Evolutionary conservation across 352 stramenopile species (phyloP).

Genomic region (Pythium volutum): DNA sequence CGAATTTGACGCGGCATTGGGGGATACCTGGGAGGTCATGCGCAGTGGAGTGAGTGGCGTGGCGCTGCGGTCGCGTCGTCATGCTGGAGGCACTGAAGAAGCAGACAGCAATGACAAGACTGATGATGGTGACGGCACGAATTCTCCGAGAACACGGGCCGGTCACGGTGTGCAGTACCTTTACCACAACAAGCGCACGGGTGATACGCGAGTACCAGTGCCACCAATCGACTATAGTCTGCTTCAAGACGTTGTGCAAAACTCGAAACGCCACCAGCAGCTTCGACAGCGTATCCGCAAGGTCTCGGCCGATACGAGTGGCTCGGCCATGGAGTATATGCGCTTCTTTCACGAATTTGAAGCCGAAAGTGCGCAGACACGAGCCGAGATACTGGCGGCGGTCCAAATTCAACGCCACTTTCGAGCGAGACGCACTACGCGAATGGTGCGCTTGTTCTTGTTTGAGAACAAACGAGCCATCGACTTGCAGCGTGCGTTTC

Average conservation of each 20-base stretch:
- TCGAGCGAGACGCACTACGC: constrained; percentile 38
- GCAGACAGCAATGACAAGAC: background rate
- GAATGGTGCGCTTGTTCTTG: constrained; percentile 43
- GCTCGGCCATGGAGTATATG: constrained; percentile 70
- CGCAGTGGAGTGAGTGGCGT: constrained; percentile 29
- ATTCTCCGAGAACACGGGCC: background rate
- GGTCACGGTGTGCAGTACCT: constrained; percentile 40
- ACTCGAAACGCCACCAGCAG: constrained; percentile 60
- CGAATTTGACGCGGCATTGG: constrained; percentile 67
- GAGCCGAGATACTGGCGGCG: constrained; percentile 43
- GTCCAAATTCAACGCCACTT: constrained; percentile 66
- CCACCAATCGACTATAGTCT: constrained; percentile 56
- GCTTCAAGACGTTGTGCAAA: constrained; percentile 71
- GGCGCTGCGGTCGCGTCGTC: constrained; percentile 4
- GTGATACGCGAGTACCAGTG: constrained; percentile 39
- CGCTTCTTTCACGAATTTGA: constrained; percentile 68
- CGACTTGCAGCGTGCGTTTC: constrained; percentile 64
- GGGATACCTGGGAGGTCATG: constrained; percentile 56
- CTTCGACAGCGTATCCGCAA: constrained; percentile 56
- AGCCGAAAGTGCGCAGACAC: constrained; percentile 48
- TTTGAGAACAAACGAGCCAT: constrained; percentile 58
- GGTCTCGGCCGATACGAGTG: constrained; percentile 37
- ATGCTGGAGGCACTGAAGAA: constrained; percentile 2
- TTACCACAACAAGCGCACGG: constrained; percentile 61
- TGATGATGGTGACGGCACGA: constrained; percentile 6